Evolutionary conservation across 2,329 filamentous ascomycete genomes (phyloP), one percentile per base, ranked within the genome.

Genomic region (Coniella vitis): DNA sequence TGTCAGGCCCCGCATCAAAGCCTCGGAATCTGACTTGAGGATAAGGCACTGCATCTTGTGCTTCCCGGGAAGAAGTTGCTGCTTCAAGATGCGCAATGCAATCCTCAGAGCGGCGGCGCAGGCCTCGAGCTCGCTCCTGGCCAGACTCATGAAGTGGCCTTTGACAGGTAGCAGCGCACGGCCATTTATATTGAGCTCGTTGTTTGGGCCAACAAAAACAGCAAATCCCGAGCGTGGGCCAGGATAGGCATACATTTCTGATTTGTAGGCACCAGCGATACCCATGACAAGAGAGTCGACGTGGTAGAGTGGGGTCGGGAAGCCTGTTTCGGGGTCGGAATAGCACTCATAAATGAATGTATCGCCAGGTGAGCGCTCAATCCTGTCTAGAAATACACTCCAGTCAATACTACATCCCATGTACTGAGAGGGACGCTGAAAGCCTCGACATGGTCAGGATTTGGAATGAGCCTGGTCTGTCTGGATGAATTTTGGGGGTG

Each of bases 1-100:
- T 0, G 45, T 51, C 13, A 22, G 13, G 4, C 39, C 38, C 8
- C 17, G 17, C 5, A 14, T 25, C 1, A 48, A 17, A 14, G 41
- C 43, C 29, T 51, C 45, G 1, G 45, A 51, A 40, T 51, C 45
- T 1, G 39, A 45, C 42, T 49, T 49, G 42, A 49, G 38, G 4
- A 49, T 38, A 2, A 46, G 37, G 4, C 42, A 7, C 13, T 22
- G 4, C 37, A 49, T 3, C 3, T 5, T 29, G 25, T 31, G 42
- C 1, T 42, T 37, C 2, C n/a, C 12, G 4, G 22, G 8, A 3
- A 19, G n/a, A 3, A 49, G 12, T 0, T 36, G 36, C 21, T 37
- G 34, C 21, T 49, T 35, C 1, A 44, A 29, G 2, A 45, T 40
- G 1, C 17, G 31, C 8, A 21, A 13, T 1, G 38, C 49, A 3